Percentiles rank a stretch among this genome's conserved stretches.
These are phyloP conservation scores for Pseudogymnoascus verrucosus DNA, from an alignment of 2,329 filamentous ascomycete species.

Conservation along the genomic window DNA sequence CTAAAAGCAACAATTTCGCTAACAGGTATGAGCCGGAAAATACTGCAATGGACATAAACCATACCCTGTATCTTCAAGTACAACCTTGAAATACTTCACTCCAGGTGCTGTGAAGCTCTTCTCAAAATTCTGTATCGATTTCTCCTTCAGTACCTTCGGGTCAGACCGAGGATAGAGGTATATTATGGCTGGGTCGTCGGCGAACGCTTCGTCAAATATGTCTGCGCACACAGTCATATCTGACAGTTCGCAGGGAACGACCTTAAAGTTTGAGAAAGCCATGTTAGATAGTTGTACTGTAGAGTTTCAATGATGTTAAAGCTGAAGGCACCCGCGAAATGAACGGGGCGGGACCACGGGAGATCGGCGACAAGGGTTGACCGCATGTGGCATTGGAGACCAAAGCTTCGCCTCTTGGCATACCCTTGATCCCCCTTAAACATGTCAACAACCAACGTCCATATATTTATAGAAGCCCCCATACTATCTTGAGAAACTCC, in stretches of 20 bases:
- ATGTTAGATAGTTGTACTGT: not conserved
- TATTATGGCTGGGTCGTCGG: not conserved
- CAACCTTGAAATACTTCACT: not conserved
- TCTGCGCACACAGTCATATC: constrained; percentile 1
- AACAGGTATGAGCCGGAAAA: not conserved
- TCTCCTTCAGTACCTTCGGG: not conserved
- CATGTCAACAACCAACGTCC: not conserved
- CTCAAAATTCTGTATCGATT: not conserved
- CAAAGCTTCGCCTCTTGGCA: not conserved
- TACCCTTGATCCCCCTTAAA: not conserved
- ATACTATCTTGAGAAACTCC: not conserved
- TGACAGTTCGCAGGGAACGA: not conserved
- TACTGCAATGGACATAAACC: not conserved
- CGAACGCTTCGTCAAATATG: constrained; percentile 8
- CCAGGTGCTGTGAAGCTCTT: not conserved
- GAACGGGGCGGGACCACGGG: not conserved
- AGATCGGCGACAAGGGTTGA: not conserved
- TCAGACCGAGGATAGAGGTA: constrained; percentile 4
- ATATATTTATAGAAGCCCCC: not conserved
- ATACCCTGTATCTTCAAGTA: not conserved
- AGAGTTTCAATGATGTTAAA: not conserved
- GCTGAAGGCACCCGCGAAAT: not conserved
- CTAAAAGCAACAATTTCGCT: constrained; percentile 1
- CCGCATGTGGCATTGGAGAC: not conserved
- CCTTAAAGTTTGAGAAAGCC: not conserved